These are phyloP conservation scores for Acacia pycnantha DNA, from an alignment of 331 rosid genomes.

Conservation along the genomic window DNA sequence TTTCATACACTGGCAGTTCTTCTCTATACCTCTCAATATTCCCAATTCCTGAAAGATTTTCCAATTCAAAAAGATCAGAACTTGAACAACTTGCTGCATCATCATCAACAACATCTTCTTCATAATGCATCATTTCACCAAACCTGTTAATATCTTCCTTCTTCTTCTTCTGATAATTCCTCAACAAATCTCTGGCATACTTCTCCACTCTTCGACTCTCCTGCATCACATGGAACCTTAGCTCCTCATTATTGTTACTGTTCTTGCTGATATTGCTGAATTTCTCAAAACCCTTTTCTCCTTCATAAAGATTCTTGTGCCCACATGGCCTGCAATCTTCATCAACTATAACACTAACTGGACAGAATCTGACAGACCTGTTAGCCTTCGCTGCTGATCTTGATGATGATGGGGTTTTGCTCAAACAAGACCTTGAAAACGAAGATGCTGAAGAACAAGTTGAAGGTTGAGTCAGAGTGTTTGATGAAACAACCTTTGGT, in stretches of 20 bases:
- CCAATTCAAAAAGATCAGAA: constrained; percentile 97
- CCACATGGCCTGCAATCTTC: constrained; percentile 90
- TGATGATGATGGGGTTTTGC: constrained; percentile 80
- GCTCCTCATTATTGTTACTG: constrained; percentile 34
- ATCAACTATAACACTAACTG: constrained; percentile 80
- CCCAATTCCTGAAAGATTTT: constrained; percentile 79
- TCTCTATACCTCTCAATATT: constrained; percentile 80
- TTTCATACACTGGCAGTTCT: constrained; percentile 94
- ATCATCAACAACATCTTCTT: constrained; percentile 51
- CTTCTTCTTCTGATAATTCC: constrained; percentile 57
- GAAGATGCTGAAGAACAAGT: constrained; percentile 90
- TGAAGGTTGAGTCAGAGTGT: constrained; percentile 26
- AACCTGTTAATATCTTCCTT: constrained; percentile 21
- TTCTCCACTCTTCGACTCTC: constrained; percentile 60
- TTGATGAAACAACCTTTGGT: constrained; percentile 40
- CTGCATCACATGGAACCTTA: constrained; percentile 50
- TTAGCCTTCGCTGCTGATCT: constrained; percentile 49
- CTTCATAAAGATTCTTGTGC: constrained; percentile 55
- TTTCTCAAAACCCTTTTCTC: constrained; percentile 20
- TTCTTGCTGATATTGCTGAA: constrained; percentile 17
- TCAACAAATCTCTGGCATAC: constrained; percentile 58
- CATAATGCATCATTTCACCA: constrained; percentile 35
- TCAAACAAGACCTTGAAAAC: constrained; percentile 86
- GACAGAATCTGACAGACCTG: constrained; percentile 84
- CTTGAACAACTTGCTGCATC: constrained; percentile 81